These are phyloP conservation scores for Fusarium oligoseptatum DNA, from an alignment of 2,329 filamentous ascomycete species.

Conservation along the genomic window DNA sequence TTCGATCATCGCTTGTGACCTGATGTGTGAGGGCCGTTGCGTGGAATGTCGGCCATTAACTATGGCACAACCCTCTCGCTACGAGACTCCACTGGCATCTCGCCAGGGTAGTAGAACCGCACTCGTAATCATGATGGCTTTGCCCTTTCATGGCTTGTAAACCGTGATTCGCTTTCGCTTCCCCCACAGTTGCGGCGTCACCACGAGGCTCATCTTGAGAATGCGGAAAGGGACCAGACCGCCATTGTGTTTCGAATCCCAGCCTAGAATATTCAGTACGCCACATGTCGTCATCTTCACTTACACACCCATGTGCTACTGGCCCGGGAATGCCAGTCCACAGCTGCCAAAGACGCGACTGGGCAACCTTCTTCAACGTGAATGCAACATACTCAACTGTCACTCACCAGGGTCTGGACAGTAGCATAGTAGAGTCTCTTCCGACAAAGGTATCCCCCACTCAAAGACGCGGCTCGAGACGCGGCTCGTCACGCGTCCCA, in stretches of 20 bases:
- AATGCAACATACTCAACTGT: conserved; percentile 19
- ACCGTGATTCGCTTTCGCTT: neutral
- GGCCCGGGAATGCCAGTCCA: conserved; percentile 12
- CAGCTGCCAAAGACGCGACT: conserved; percentile 5
- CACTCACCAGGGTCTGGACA: conserved; percentile 10
- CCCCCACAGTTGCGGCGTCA: neutral
- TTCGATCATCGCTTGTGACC: conserved; percentile 20
- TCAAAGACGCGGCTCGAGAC: conserved; percentile 31
- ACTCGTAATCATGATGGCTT: neutral
- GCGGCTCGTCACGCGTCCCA: conserved; percentile 24
- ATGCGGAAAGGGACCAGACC: conserved; percentile 3
- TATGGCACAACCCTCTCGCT: conserved; percentile 1
- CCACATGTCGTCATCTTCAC: conserved; percentile 27
- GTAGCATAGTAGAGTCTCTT: conserved; percentile 15
- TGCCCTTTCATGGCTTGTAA: neutral
- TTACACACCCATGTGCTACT: conserved; percentile 2
- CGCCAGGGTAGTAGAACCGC: neutral
- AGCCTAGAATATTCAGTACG: conserved; percentile 22
- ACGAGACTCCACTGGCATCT: neutral
- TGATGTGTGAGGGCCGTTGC: neutral
- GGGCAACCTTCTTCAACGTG: conserved; percentile 29
- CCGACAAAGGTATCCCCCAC: conserved; percentile 8
- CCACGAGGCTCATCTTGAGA: neutral
- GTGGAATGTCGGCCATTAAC: conserved; percentile 17
- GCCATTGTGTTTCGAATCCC: conserved; percentile 10